Evolutionary conservation across 495 filamentous ascomycete species (phyloP).

Genomic region (Hypoxylon rickii): DNA sequence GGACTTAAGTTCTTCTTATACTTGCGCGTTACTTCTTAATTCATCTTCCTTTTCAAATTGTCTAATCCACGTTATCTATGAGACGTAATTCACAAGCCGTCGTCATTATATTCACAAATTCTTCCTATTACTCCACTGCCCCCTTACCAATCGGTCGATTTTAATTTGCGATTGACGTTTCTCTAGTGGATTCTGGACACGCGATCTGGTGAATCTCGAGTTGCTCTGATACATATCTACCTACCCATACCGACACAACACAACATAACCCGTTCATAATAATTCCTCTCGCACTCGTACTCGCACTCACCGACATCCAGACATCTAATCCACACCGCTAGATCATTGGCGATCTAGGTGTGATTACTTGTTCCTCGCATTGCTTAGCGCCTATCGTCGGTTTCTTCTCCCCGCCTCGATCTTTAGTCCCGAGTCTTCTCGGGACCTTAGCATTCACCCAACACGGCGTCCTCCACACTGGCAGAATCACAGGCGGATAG

Average conservation of each 20-base stretch:
- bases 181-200: conserved; percentile 10
- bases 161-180: conserved; percentile 23
- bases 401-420: conserved; percentile 11
- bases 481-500: conserved; percentile 22
- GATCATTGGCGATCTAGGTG: conserved; percentile 14
- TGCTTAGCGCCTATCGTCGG: conserved; percentile 10
- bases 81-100: conserved; percentile 15
- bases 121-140: conserved; percentile 17
- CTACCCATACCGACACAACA: neutral
- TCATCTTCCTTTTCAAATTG: conserved; percentile 4
- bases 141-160: conserved; percentile 26
- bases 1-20: conserved; percentile 14
- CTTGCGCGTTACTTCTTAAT: conserved; percentile 21
- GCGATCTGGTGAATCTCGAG: neutral
- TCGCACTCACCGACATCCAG: neutral
- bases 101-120: conserved; percentile 1
- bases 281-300: no score
- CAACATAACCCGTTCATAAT: neutral
- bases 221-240: conserved; percentile 1
- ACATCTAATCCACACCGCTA: neutral
- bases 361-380: conserved; percentile 1
- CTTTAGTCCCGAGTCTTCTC: conserved; percentile 31
- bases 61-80: conserved; percentile 6
- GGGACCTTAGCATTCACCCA: conserved; percentile 26
- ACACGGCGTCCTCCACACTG: conserved; percentile 31